These are phyloP conservation scores for Agrostemma githago DNA, from an alignment of 148 eudicot species.

Conservation along the genomic window DNA sequence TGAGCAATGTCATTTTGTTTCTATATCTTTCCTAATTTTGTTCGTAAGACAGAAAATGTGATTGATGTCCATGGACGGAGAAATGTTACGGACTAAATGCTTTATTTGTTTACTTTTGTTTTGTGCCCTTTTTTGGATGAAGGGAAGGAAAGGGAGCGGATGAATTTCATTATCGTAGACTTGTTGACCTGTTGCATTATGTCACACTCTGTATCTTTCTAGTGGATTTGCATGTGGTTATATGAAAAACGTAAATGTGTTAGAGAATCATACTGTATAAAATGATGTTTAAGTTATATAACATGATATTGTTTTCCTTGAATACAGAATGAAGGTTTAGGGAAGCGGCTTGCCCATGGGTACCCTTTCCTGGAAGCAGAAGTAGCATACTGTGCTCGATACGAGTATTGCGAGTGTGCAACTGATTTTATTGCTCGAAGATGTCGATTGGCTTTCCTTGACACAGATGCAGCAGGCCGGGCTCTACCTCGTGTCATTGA, in stretches of 20 bases:
- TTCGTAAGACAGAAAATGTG: background rate
- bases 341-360: constrained; percentile 97
- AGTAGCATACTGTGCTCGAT: constrained; percentile 94
- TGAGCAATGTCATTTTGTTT: background rate
- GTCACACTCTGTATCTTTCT: no score
- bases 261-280: no score
- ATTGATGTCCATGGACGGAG: background rate
- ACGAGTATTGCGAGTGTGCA: constrained; percentile 92
- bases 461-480: constrained; percentile 83
- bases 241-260: background rate
- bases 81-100: no score
- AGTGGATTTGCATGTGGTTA: background rate
- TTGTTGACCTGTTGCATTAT: background rate
- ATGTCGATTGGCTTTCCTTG: constrained; percentile 92
- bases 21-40: background rate
- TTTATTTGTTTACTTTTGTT: no score
- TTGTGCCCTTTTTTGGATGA: no score
- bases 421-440: constrained; percentile 88
- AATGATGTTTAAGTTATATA: background rate
- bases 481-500: constrained; percentile 79
- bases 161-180: background rate
- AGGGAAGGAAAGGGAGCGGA: no score
- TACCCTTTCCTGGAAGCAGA: constrained; percentile 95
- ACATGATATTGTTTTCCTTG: background rate
- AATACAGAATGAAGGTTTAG: constrained; percentile 77